Conservation (phyloP, 2,329 filamentous ascomycete genomes). For the Xenosphaeropsis pyriputrescens region DNA sequence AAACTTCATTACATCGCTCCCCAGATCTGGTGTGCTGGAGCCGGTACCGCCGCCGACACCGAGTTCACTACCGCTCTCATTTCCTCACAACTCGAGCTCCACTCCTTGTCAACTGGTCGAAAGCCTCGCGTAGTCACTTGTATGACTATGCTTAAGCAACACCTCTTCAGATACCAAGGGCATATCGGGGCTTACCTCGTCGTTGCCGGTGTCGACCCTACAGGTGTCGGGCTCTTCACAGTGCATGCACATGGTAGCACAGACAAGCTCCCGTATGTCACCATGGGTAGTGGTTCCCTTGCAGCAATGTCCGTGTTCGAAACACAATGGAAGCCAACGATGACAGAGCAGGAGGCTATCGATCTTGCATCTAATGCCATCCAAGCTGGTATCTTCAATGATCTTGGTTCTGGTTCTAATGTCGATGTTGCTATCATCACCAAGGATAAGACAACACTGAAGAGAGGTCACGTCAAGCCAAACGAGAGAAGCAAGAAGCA, state of each 20-base stretch:
- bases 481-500: constrained; percentile 87
- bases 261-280: constrained; percentile 97
- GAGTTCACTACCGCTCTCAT: constrained; percentile 98
- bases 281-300: constrained; percentile 92
- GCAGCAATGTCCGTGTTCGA: constrained; percentile 98
- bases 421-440: constrained; percentile 96
- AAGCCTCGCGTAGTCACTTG: constrained; percentile 95
- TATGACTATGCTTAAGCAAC: constrained; percentile 99
- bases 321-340: constrained; percentile 74
- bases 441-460: constrained; percentile 81
- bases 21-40: constrained; percentile 98
- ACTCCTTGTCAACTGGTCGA: constrained; percentile 89
- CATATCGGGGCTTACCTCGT: constrained; percentile 97
- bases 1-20: constrained; percentile 98
- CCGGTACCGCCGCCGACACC: constrained; percentile 93
- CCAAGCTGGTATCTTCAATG: constrained; percentile 95
- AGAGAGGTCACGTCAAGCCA: constrained; percentile 85
- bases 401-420: constrained; percentile 91
- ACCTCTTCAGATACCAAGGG: constrained; percentile 96
- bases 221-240: constrained; percentile 88
- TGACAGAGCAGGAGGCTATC: constrained; percentile 71
- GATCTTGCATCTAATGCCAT: constrained; percentile 77
- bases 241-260: constrained; percentile 97
- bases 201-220: constrained; percentile 91
- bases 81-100: constrained; percentile 95